These are phyloP conservation scores for Ceratocystis albifundus DNA, from an alignment of 2,329 filamentous ascomycete species.

Conservation along the genomic window DNA sequence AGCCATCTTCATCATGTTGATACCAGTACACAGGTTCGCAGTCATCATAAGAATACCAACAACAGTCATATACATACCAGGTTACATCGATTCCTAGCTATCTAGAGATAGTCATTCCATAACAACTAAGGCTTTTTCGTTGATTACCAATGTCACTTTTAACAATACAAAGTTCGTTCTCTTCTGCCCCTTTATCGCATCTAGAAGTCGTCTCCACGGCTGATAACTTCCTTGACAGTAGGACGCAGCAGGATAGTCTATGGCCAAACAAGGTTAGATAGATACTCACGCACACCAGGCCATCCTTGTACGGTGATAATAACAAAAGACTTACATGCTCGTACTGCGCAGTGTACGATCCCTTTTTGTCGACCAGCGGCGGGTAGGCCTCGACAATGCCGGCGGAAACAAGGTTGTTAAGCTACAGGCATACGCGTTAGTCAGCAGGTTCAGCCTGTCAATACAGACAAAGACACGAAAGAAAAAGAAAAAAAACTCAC, in stretches of 20 bases:
- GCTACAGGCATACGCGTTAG: conserved; percentile 32
- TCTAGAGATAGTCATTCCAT: neutral
- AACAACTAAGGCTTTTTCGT: neutral
- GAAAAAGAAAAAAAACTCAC: too few relatives aligned
- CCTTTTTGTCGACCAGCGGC: conserved; percentile 72
- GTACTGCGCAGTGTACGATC: conserved; percentile 76
- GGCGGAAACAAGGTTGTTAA: conserved; percentile 66
- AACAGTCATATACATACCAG: too few relatives aligned
- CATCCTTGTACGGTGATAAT: neutral
- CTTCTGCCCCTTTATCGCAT: neutral
- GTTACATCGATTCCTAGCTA: too few relatives aligned
- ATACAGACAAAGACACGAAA: neutral
- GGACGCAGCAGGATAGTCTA: conserved; percentile 59
- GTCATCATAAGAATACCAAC: too few relatives aligned
- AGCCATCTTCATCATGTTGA: too few relatives aligned
- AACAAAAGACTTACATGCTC: conserved; percentile 68
- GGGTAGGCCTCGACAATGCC: conserved; percentile 78
- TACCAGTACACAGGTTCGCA: too few relatives aligned
- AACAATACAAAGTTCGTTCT: neutral
- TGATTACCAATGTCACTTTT: neutral
- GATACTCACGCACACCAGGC: conserved; percentile 3
- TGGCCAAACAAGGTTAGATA: neutral
- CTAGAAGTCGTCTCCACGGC: conserved; percentile 65
- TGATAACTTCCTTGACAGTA: conserved; percentile 68
- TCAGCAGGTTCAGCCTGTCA: neutral